These are phyloP conservation scores for Dictyostelium purpureum DNA, from an alignment of 78 protist genomes.

Conservation along the genomic window DNA sequence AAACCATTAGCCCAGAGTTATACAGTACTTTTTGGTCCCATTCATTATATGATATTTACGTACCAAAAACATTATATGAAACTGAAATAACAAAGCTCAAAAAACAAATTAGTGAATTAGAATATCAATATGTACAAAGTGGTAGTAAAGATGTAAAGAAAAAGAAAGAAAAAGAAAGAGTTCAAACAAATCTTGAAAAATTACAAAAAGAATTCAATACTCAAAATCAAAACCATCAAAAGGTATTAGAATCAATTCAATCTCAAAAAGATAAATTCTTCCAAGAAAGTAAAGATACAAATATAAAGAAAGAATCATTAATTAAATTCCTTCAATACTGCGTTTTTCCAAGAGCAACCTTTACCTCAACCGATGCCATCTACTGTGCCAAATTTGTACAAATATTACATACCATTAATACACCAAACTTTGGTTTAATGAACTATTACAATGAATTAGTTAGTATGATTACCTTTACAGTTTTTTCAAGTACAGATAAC, in stretches of 20 bases:
- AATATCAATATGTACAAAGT: not conserved
- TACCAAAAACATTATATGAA: slow-evolving; percentile 45
- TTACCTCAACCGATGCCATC: slow-evolving; percentile 68
- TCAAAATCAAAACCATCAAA: slow-evolving; percentile 12
- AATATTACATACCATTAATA: not conserved
- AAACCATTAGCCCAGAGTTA: slow-evolving; percentile 23
- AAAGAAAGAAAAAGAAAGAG: slow-evolving; percentile 32
- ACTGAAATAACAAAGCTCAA: slow-evolving; percentile 13
- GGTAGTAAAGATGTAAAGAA: not conserved
- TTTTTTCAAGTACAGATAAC: slow-evolving; percentile 47
- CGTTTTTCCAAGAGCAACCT: slow-evolving; percentile 68
- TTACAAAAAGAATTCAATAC: slow-evolving; percentile 9
- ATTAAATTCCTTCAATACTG: slow-evolving; percentile 62
- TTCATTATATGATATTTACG: slow-evolving; percentile 70
- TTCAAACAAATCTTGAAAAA: not conserved
- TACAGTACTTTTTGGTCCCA: slow-evolving; percentile 52
- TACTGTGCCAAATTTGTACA: slow-evolving; percentile 63
- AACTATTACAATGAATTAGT: not conserved
- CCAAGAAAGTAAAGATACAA: not conserved
- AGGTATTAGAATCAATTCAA: slow-evolving; percentile 28
- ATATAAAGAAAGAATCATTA: not conserved
- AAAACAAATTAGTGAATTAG: not conserved
- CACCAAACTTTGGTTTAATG: slow-evolving; percentile 38
- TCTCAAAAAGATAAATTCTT: slow-evolving; percentile 34
- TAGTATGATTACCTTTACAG: not conserved